phyloP scores from a whole-genome alignment of 768 basidiomycete species.

The Psilocybe cubensis region DNA sequence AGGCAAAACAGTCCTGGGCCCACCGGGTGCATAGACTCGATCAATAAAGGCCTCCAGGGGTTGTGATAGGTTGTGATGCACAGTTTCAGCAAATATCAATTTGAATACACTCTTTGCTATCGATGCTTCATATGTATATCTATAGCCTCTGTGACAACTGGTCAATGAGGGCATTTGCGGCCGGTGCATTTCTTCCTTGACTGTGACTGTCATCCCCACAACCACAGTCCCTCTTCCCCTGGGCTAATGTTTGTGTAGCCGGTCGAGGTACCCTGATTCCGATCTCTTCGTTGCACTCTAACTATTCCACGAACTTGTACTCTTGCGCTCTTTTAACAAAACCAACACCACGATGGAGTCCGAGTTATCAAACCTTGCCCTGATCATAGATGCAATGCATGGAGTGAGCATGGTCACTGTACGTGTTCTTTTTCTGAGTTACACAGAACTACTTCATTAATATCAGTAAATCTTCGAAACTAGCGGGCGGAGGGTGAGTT shows the following conservation, averaged over 20 bases:
- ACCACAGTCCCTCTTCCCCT: neutral
- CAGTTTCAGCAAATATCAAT: neutral
- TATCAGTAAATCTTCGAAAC: neutral
- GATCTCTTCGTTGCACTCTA: neutral
- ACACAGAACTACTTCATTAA: neutral
- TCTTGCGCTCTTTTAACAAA: neutral
- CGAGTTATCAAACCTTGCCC: neutral
- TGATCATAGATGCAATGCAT: conserved; percentile 5
- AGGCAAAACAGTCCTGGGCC: too few relatives aligned
- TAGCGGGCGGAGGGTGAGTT: neutral
- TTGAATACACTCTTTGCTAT: neutral
- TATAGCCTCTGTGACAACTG: neutral
- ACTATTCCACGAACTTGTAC: neutral
- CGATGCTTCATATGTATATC: neutral
- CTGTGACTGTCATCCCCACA: neutral
- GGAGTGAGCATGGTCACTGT: conserved; percentile 14
- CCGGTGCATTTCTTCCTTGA: too few relatives aligned
- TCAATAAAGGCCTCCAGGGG: neutral
- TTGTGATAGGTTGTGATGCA: neutral
- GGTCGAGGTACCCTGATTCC: neutral
- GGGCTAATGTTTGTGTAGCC: neutral
- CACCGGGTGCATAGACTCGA: neutral
- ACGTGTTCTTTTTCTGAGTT: neutral
- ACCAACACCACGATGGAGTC: neutral
- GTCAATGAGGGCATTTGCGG: too few relatives aligned